phyloP scores from a whole-genome alignment of 768 basidiomycete species.

The Gelatoporia subvermispora region DNA sequence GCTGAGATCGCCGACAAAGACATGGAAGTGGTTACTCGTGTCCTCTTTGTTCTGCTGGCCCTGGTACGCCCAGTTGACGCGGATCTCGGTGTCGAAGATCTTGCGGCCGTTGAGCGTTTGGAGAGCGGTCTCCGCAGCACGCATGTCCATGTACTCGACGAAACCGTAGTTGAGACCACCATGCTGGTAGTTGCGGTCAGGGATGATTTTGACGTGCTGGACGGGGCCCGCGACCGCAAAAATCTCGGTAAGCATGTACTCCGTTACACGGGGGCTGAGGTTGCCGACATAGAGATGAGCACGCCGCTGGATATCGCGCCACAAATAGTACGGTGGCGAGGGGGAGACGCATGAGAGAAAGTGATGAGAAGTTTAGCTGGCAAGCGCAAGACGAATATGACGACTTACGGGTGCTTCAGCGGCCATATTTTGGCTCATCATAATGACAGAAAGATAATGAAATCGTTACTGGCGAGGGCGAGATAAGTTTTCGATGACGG shows the following conservation, averaged over 20 bases:
- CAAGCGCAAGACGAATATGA: constrained; percentile 5
- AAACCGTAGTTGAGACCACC: constrained; percentile 99
- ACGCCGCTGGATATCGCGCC: constrained; percentile 50
- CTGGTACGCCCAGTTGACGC: constrained; percentile 99
- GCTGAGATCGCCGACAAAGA: constrained; percentile 99
- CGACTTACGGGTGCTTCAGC: constrained; percentile 75
- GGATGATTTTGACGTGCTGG: constrained; percentile 99
- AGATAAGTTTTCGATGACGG: constrained; percentile 9
- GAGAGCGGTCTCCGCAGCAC: constrained; percentile 97
- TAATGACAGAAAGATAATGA: constrained; percentile 42
- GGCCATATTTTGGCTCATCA: constrained; percentile 66
- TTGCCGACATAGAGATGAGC: constrained; percentile 99
- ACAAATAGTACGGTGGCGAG: background rate
- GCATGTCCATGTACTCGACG: constrained; percentile 99
- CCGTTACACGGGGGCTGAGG: constrained; percentile 94
- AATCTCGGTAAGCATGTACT: constrained; percentile 98
- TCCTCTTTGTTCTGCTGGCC: constrained; percentile 99
- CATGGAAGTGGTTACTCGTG: constrained; percentile 94
- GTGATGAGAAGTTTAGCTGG: constrained; percentile 10
- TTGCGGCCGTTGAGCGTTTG: constrained; percentile 98
- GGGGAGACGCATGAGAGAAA: background rate
- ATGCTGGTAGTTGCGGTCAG: constrained; percentile 98
- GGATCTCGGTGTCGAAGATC: constrained; percentile 99
- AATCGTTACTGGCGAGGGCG: constrained; percentile 22
- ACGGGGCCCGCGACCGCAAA: constrained; percentile 96